phyloP scores from a whole-genome alignment of 805 yeast species.

The Candida insectalens region DNA sequence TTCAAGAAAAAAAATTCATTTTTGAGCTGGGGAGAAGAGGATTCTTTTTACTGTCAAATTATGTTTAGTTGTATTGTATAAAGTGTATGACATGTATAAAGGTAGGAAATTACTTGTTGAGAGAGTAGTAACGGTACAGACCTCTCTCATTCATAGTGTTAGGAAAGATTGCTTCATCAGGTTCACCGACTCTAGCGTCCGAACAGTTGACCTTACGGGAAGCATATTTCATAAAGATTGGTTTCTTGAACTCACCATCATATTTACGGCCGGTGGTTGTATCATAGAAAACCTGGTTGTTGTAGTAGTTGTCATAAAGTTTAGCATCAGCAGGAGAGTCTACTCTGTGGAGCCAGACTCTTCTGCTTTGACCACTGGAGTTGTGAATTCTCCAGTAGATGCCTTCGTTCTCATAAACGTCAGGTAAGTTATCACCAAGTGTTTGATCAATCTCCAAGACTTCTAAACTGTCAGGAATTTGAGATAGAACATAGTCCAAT shows the following conservation, averaged over 20 bases:
- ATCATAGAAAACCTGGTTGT: conserved; percentile 46
- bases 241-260: conserved; percentile 33
- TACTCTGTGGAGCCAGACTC: conserved; percentile 55
- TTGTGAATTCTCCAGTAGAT: conserved; percentile 41
- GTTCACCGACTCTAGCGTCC: conserved; percentile 37
- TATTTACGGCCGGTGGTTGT: conserved; percentile 55
- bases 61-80: neutral
- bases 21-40: no score
- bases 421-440: conserved; percentile 25
- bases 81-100: neutral
- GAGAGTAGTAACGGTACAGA: conserved; percentile 46
- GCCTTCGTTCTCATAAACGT: conserved; percentile 8
- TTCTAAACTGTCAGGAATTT: conserved; percentile 7
- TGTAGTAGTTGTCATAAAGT: conserved; percentile 17
- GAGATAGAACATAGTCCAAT: neutral
- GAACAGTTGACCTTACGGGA: conserved; percentile 45
- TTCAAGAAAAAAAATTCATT: neutral
- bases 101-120: conserved; percentile 30
- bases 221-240: conserved; percentile 42
- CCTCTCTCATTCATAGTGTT: conserved; percentile 41
- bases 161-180: conserved; percentile 37
- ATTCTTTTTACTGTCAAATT: neutral
- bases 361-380: conserved; percentile 50
- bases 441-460: conserved; percentile 63
- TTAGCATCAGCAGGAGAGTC: conserved; percentile 4